These are phyloP conservation scores for Malus sieversii DNA, from an alignment of 306 rosid genomes.

Conservation along the genomic window DNA sequence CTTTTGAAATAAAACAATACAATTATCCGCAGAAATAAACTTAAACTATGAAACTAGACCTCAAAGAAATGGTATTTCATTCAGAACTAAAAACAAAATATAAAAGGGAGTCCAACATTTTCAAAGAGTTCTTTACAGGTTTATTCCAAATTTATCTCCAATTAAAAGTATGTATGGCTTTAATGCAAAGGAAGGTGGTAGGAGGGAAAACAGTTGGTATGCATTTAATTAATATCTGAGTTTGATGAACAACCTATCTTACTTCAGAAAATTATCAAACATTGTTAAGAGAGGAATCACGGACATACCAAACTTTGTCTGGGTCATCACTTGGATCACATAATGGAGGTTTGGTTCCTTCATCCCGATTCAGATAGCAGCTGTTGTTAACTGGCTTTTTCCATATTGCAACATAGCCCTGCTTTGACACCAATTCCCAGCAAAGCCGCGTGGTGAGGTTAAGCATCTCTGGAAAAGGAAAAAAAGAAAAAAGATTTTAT, in stretches of 20 bases:
- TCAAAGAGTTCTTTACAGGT: not conserved
- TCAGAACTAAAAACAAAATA: not conserved
- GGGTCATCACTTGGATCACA: constrained; percentile 80
- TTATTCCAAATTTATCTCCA: not conserved
- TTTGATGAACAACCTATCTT: constrained; percentile 2
- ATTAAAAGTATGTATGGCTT: not conserved
- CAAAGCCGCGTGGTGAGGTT: constrained; percentile 82
- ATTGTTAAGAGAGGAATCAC: not conserved
- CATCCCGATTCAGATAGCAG: constrained; percentile 63
- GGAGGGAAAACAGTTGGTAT: not conserved
- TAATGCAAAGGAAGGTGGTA: not conserved
- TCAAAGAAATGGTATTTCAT: not conserved
- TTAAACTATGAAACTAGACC: not conserved
- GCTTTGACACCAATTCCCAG: constrained; percentile 81
- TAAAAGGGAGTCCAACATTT: not conserved
- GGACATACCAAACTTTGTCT: constrained; percentile 66
- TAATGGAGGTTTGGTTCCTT: constrained; percentile 71
- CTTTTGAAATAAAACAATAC: not conserved
- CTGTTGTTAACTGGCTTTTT: constrained; percentile 63
- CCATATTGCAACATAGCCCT: constrained; percentile 87
- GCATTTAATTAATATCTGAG: not conserved
- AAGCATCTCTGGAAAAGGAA: constrained; percentile 68
- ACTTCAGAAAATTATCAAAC: not conserved
- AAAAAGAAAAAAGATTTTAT: not conserved
- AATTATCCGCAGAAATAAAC: not conserved